Evolutionary conservation across 768 basidiomycete species (phyloP).

Genomic region (Cystofilobasidium capitatum): DNA sequence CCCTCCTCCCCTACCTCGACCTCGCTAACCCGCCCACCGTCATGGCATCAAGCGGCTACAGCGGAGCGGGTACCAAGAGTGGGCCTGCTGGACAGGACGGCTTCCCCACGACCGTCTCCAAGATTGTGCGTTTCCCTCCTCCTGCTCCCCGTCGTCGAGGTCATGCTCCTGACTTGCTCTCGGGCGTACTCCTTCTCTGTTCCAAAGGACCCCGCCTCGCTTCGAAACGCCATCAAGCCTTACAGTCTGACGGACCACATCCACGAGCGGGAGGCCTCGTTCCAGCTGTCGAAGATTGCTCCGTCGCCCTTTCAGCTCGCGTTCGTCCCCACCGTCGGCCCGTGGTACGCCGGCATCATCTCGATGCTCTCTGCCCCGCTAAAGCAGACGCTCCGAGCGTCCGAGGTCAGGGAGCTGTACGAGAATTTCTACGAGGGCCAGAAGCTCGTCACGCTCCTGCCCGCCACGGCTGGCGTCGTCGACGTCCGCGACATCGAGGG

Average conservation of each 20-base stretch:
- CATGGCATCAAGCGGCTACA: constrained; percentile 88
- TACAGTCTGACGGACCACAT: constrained; percentile 95
- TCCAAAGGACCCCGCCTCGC: constrained; percentile 51
- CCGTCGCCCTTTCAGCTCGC: constrained; percentile 49
- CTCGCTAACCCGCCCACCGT: constrained; percentile 60
- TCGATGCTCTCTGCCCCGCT: constrained; percentile 78
- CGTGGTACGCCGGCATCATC: constrained; percentile 96
- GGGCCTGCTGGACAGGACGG: constrained; percentile 57
- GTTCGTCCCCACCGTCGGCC: constrained; percentile 76
- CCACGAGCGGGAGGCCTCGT: constrained; percentile 89
- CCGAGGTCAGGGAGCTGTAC: constrained; percentile 62
- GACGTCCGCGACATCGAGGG: constrained; percentile 63
- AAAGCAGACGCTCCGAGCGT: constrained; percentile 54
- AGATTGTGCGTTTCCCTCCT: constrained; percentile 46
- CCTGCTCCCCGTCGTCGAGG: background rate
- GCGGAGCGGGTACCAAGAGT: constrained; percentile 81
- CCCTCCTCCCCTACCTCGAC: constrained; percentile 64
- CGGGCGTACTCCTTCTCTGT: background rate
- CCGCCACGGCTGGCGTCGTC: constrained; percentile 53
- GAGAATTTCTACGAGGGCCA: constrained; percentile 67
- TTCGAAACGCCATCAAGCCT: constrained; percentile 65
- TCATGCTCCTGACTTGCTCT: background rate
- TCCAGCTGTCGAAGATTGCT: constrained; percentile 60
- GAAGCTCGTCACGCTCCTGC: constrained; percentile 54
- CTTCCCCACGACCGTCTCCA: constrained; percentile 64